Evolutionary conservation across 2,329 filamentous ascomycete species (phyloP), one percentile per base, ranked within the genome.

Genomic region (Aspergillus sp.): DNA sequence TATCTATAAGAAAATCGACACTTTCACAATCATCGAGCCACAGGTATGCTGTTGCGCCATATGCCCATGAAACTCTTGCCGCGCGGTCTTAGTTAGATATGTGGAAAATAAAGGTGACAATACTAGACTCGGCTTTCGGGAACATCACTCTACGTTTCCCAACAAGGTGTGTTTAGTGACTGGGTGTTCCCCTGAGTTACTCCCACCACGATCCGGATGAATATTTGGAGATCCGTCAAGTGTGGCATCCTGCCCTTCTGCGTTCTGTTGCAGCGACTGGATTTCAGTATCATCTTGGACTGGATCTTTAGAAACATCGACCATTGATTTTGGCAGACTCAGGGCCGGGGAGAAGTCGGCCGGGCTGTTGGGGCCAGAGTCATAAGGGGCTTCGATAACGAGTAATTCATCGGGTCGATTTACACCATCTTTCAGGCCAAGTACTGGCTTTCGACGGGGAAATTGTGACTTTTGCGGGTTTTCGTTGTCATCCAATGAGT

Each of bases 311-410:
- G 41, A 37, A 20, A 34, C 30, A 17, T n/a, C 42, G 20, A 51
- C 44, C 11, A 37, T 46, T n/a, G 61, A 61, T 9, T 64, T 59
- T n/a, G 55, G 12, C 41, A 57, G 50, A n/a, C 60, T 54, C 22
- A 50, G 22, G 8, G 68, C 63, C 3, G 60, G 53, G 11, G 55
- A 47, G 8, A 62, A 47, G 40, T 70, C 70, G 30, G 66, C 68
- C 12, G 73, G 73, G 47, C 73, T 75, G 51, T 71, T 71, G 6
- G 73, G 74, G 59, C 84, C 81, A 4, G 86, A 89, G 60, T 89
- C 86, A 11, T 77, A 75, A 1, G 87, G 87, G 1, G 86, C 87
- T 57, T 84, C 83, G 12, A 90, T 86, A 15, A 90, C 83, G 4
- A 90, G 77, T 41, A 90, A 71, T 58, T 87, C 83, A 6, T 80